Evolutionary conservation across 2,329 filamentous ascomycete genomes (phyloP), one percentile per base, ranked within the genome.

Genomic region (Sphaerulina musiva): DNA sequence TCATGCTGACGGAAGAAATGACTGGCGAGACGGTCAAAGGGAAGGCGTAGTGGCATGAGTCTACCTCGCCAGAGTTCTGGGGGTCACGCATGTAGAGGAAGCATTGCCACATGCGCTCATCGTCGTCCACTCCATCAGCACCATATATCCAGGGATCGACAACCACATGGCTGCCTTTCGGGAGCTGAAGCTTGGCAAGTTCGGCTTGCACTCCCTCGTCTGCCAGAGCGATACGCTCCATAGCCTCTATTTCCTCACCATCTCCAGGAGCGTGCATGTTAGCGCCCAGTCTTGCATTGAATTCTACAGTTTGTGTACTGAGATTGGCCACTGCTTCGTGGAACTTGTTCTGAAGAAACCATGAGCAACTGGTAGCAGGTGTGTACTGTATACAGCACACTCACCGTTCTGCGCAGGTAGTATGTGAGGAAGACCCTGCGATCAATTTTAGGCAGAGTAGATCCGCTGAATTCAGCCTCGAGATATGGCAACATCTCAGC

Each of bases 141-240:
- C 78, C 81, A 58, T 89, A 90, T 38, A 87, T 87, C 86, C 86
- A 90, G 0, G 80, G 80, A 58, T 83, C 81, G 48, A 76, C 74
- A 57, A 81, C 78, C 17, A 84, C 73, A 1, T 75, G 75, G 6
- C 80, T 74, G 17, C 79, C 80, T 58, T 79, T 69, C 0, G 81
- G 81, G 0, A 84, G 72, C 54, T 82, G 68, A 56, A 84, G 60
- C 61, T 84, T 84, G 34, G 76, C 78, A 52, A 84, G 75, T 57
- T 81, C 81, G 2, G 77, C 78, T 62, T 81, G 72, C 7, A 84
- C 81, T 2, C 72, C 73, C 29, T 76, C 74, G 58, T 84, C 78
- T 42, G 73, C 73, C 10, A 83, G 69, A n/a, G 76, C 80, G 34
- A 77, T 67, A 58, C 77, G 74, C 64, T 84, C 81, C 42, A 83